These are phyloP conservation scores for Lipomyces chichibuensis DNA, from an alignment of 805 yeast genomes.

Conservation along the genomic window DNA sequence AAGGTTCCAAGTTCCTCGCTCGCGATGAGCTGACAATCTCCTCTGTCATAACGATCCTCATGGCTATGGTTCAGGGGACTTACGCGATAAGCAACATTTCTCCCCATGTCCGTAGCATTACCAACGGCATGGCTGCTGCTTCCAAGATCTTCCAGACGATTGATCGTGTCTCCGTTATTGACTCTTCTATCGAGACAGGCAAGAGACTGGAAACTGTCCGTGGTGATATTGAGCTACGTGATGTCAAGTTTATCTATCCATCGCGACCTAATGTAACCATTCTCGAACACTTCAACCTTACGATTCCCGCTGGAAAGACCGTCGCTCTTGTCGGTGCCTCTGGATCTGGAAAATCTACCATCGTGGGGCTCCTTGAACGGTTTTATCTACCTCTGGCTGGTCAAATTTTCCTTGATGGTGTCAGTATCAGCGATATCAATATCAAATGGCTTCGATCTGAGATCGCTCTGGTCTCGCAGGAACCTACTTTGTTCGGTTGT, in stretches of 20 bases:
- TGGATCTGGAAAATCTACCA: constrained; percentile 53
- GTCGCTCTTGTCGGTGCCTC: constrained; percentile 91
- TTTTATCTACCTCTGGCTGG: constrained; percentile 61
- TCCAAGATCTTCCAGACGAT: constrained; percentile 48
- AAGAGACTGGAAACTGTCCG: constrained; percentile 32
- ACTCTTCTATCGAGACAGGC: constrained; percentile 40
- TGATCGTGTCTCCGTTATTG: constrained; percentile 47
- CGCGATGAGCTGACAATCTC: constrained; percentile 45
- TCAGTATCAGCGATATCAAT: constrained; percentile 53
- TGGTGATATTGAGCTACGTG: constrained; percentile 48
- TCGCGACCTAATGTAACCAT: constrained; percentile 43
- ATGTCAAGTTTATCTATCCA: constrained; percentile 42
- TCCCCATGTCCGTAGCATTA: constrained; percentile 46
- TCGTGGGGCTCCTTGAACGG: constrained; percentile 59
- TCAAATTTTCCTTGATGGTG: constrained; percentile 51
- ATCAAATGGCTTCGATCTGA: constrained; percentile 56
- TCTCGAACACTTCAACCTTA: constrained; percentile 38
- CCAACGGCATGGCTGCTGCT: constrained; percentile 48
- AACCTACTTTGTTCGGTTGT: constrained; percentile 66
- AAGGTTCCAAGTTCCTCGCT: constrained; percentile 49
- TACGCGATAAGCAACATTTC: constrained; percentile 45
- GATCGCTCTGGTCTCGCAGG: constrained; percentile 65
- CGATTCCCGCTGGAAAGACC: constrained; percentile 72
- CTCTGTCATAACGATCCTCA: constrained; percentile 44
- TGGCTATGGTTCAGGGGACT: constrained; percentile 35